phyloP scores from a whole-genome alignment of 257 asterid genomes.

The Lycium ferocissimum region DNA sequence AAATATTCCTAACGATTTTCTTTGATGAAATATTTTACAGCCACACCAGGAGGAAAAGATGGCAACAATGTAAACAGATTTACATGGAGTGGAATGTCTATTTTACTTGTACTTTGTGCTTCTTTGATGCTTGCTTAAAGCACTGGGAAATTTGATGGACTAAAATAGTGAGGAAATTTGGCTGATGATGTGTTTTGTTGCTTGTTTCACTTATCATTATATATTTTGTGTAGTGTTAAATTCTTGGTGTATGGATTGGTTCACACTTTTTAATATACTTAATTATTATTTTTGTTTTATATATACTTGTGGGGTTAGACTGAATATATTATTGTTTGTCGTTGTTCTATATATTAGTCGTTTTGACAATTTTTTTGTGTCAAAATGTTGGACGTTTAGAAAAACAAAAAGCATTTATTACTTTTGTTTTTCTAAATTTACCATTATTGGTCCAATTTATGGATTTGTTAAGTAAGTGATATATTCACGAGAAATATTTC shows the following conservation, averaged over 20 bases:
- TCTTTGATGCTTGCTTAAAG: constrained; percentile 48
- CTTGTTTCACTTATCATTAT: neutral
- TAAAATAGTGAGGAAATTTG: neutral
- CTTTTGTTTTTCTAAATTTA: too few species aligned
- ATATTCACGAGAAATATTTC: too few species aligned
- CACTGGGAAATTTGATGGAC: neutral
- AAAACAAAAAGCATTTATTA: neutral
- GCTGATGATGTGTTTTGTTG: neutral
- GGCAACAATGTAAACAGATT: constrained; percentile 38
- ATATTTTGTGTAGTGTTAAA: neutral
- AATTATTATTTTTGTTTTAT: too few species aligned
- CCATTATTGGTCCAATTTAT: too few species aligned
- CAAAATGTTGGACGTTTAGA: too few species aligned
- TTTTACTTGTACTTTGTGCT: constrained; percentile 49
- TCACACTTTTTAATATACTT: too few species aligned
- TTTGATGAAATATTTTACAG: neutral
- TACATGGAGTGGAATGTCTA: constrained; percentile 55
- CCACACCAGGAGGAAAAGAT: constrained; percentile 17
- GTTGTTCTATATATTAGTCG: too few species aligned
- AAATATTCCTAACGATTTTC: neutral
- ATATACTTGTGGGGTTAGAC: too few species aligned
- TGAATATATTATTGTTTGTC: too few species aligned
- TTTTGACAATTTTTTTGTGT: too few species aligned
- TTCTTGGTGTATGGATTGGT: neutral
- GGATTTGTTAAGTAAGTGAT: too few species aligned